Percentiles rank a stretch among this genome's conserved stretches.
Conservation (phyloP, 1,284 basidiomycete species). For the Moesziomyces aphidis region DNA sequence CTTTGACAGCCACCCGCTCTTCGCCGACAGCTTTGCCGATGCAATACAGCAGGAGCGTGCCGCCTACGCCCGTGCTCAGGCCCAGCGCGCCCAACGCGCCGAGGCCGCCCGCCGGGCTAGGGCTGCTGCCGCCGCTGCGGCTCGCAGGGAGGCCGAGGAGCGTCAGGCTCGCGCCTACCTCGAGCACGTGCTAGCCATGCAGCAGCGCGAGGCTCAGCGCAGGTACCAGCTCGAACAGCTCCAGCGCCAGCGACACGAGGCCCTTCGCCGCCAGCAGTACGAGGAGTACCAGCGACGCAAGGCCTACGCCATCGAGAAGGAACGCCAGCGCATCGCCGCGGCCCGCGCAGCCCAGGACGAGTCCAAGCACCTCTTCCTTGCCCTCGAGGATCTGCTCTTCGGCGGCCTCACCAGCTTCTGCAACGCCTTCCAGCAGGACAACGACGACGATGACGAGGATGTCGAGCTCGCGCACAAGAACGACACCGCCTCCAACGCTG, state of each 20-base stretch:
- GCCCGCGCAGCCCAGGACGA: constrained; percentile 28
- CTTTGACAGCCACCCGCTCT: constrained; percentile 42
- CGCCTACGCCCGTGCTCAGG: constrained; percentile 33
- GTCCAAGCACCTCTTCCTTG: constrained; percentile 41
- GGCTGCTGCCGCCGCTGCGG: constrained; percentile 18
- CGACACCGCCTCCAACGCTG: constrained; percentile 4
- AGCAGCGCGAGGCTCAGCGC: constrained; percentile 44
- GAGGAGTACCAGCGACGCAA: constrained; percentile 49
- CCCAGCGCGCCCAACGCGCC: constrained; percentile 29
- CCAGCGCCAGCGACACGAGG: constrained; percentile 42
- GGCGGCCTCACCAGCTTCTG: constrained; percentile 36
- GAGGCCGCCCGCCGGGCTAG: constrained; percentile 34
- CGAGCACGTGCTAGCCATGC: constrained; percentile 38
- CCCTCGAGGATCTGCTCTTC: constrained; percentile 42
- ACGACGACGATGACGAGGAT: constrained; percentile 18
- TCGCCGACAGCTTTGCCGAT: constrained; percentile 28
- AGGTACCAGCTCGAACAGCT: constrained; percentile 41
- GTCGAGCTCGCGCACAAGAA: constrained; percentile 30
- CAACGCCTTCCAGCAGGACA: constrained; percentile 17
- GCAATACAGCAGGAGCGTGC: constrained; percentile 44
- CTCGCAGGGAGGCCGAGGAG: constrained; percentile 38
- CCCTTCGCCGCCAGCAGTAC: constrained; percentile 37
- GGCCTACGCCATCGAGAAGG: constrained; percentile 43
- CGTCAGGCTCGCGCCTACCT: constrained; percentile 41
- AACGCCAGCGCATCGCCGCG: constrained; percentile 37